Percentiles rank a stretch among this genome's conserved stretches.
Conservation (phyloP, 1,139 yeast species). For the Protomyces pachydermus region DNA sequence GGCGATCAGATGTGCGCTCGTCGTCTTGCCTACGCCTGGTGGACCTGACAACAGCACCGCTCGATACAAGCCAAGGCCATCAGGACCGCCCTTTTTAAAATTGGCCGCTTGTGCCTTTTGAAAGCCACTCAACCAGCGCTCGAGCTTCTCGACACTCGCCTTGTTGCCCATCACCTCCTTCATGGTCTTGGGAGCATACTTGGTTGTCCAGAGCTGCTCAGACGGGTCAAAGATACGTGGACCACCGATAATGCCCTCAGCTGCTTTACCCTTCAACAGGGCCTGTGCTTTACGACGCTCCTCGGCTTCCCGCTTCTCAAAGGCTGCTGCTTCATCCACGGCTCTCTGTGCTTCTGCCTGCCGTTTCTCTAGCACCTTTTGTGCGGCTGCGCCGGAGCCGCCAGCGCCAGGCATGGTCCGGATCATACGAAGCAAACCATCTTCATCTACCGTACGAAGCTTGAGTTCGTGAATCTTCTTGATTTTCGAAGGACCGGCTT, state of each 20-base stretch:
- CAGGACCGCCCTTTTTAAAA: slow-evolving; percentile 51
- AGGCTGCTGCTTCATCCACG: slow-evolving; percentile 43
- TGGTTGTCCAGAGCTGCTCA: slow-evolving; percentile 71
- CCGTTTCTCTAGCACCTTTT: slow-evolving; percentile 63
- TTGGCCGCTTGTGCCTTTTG: slow-evolving; percentile 48
- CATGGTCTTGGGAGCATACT: slow-evolving; percentile 75
- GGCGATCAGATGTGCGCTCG: slow-evolving; percentile 82
- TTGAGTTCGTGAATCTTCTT: slow-evolving; percentile 66
- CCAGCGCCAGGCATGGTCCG: slow-evolving; percentile 86
- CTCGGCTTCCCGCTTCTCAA: slow-evolving; percentile 36
- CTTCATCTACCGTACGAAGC: slow-evolving; percentile 79
- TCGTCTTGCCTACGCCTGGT: slow-evolving; percentile 95
- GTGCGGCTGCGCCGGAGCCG: slow-evolving; percentile 74
- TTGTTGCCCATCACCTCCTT: slow-evolving; percentile 89
- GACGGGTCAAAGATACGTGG: slow-evolving; percentile 34
- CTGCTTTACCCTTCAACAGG: slow-evolving; percentile 33
- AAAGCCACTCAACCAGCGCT: slow-evolving; percentile 78
- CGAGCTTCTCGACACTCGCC: slow-evolving; percentile 60
- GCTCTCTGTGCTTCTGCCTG: slow-evolving; percentile 51
- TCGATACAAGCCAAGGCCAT: slow-evolving; percentile 60
- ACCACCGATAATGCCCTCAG: slow-evolving; percentile 39
- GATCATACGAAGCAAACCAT: slow-evolving; percentile 72
- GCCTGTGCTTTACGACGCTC: slow-evolving; percentile 10
- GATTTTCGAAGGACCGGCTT: slow-evolving; percentile 95
- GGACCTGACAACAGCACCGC: slow-evolving; percentile 90